Evolutionary conservation across 495 filamentous ascomycete species (phyloP).

Genomic region (Penicillium steckii): DNA sequence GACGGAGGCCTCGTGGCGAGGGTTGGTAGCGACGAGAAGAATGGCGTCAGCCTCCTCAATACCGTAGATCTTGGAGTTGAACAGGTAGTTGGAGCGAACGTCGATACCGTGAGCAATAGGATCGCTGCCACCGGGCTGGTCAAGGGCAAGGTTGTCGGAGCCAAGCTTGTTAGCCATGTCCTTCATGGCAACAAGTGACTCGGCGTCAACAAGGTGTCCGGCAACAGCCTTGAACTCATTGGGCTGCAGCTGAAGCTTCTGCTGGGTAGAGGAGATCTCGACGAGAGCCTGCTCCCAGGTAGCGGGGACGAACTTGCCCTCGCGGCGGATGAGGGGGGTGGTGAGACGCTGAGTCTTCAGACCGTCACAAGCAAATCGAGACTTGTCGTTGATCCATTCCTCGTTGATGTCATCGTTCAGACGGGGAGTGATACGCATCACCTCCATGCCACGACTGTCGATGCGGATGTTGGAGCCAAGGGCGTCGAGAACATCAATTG

Average conservation of each 20-base stretch:
- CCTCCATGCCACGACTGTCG: conserved; percentile 89
- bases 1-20: conserved; percentile 88
- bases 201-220: conserved; percentile 84
- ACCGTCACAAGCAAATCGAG: conserved; percentile 95
- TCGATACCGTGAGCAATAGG: conserved; percentile 92
- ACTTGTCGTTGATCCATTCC: conserved; percentile 99
- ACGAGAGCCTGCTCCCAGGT: conserved; percentile 92
- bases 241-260: conserved; percentile 70
- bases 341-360: conserved; percentile 92
- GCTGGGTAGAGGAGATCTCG: conserved; percentile 75
- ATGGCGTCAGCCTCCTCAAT: conserved; percentile 93
- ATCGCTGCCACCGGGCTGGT: conserved; percentile 78
- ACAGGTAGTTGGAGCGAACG: conserved; percentile 88
- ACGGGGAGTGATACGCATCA: conserved; percentile 89
- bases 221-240: conserved; percentile 96
- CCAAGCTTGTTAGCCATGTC: conserved; percentile 93
- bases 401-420: conserved; percentile 98
- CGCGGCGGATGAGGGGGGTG: conserved; percentile 82
- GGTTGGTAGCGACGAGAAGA: conserved; percentile 90
- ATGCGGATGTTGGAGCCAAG: conserved; percentile 93
- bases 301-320: conserved; percentile 83
- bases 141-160: conserved; percentile 92
- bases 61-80: conserved; percentile 92
- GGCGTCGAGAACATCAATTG: conserved; percentile 89
- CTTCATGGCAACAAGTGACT: conserved; percentile 94